Evolutionary conservation across 805 yeast species (phyloP).

Genomic region (Starmerella stigmatis): DNA sequence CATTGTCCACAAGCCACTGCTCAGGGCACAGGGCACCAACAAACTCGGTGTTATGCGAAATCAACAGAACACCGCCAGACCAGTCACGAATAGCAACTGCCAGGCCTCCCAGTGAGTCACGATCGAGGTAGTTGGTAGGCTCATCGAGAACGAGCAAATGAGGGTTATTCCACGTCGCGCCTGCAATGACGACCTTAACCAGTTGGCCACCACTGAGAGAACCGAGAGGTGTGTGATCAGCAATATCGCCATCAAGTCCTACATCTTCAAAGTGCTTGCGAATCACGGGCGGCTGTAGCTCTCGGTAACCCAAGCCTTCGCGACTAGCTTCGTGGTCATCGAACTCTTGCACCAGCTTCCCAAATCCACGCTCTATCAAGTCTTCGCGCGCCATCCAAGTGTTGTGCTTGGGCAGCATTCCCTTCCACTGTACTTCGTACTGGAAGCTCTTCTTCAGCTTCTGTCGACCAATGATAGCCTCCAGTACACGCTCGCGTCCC

Average conservation of each 20-base stretch:
- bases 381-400: slow-evolving; percentile 85
- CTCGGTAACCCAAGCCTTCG: slow-evolving; percentile 98
- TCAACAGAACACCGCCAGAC: slow-evolving; percentile 97
- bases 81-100: slow-evolving; percentile 97
- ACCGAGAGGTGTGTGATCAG: slow-evolving; percentile 95
- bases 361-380: slow-evolving; percentile 73
- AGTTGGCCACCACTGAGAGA: slow-evolving; percentile 96
- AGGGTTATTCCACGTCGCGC: slow-evolving; percentile 99
- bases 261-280: slow-evolving; percentile 95
- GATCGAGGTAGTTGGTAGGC: slow-evolving; percentile 95
- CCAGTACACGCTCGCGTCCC: slow-evolving; percentile 76
- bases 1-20: slow-evolving; percentile 95
- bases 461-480: slow-evolving; percentile 95
- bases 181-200: slow-evolving; percentile 96
- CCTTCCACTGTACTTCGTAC: slow-evolving; percentile 91
- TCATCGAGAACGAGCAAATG: slow-evolving; percentile 92
- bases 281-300: slow-evolving; percentile 79
- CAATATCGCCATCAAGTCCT: slow-evolving; percentile 95
- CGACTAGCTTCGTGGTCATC: slow-evolving; percentile 99
- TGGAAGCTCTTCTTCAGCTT: slow-evolving; percentile 93
- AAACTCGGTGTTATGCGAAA: slow-evolving; percentile 93
- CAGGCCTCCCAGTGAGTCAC: slow-evolving; percentile 95
- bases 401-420: slow-evolving; percentile 84
- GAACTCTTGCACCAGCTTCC: slow-evolving; percentile 84
- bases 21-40: slow-evolving; percentile 97